Evolutionary conservation across 2,329 filamentous ascomycete genomes (phyloP).

Genomic region (Rhexocercosporidium sp.): DNA sequence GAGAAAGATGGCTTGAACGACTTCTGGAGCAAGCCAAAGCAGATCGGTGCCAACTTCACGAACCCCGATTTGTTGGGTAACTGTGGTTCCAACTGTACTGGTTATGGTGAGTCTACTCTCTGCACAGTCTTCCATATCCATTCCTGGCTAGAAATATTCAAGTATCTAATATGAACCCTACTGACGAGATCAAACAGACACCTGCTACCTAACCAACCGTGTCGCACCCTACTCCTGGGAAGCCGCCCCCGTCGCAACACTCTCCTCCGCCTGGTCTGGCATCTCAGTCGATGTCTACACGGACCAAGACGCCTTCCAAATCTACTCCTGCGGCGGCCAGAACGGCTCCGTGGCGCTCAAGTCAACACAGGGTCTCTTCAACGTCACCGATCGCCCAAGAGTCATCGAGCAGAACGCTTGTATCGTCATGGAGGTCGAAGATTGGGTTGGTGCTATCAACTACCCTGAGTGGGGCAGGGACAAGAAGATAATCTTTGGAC

Average conservation of each 20-base stretch:
- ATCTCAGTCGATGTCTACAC: conserved; percentile 82
- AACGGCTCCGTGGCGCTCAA: conserved; percentile 75
- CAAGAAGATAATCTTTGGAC: conserved; percentile 63
- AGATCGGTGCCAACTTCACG: conserved; percentile 72
- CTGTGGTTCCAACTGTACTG: conserved; percentile 82
- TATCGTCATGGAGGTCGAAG: conserved; percentile 88
- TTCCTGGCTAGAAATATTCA: background rate
- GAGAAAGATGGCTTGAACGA: conserved; percentile 72
- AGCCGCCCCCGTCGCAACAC: conserved; percentile 60
- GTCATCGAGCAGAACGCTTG: conserved; percentile 80
- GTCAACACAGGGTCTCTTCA: conserved; percentile 68
- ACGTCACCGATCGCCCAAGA: conserved; percentile 59
- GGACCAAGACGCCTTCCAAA: conserved; percentile 86
- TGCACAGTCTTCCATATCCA: background rate
- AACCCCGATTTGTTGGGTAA: conserved; percentile 69
- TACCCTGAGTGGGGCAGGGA: conserved; percentile 83
- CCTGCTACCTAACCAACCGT: conserved; percentile 73
- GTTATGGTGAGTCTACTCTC: conserved; percentile 68
- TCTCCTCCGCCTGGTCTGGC: conserved; percentile 77
- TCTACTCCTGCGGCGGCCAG: conserved; percentile 82
- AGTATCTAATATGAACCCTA: background rate
- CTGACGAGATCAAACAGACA: conserved; percentile 52
- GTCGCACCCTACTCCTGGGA: conserved; percentile 66
- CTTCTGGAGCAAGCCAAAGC: conserved; percentile 83
- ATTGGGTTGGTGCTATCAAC: conserved; percentile 94